Percentiles rank a stretch among this genome's conserved stretches.
phyloP scores from a whole-genome alignment of 441 rosid genomes.

The Erysimum pusillum region DNA sequence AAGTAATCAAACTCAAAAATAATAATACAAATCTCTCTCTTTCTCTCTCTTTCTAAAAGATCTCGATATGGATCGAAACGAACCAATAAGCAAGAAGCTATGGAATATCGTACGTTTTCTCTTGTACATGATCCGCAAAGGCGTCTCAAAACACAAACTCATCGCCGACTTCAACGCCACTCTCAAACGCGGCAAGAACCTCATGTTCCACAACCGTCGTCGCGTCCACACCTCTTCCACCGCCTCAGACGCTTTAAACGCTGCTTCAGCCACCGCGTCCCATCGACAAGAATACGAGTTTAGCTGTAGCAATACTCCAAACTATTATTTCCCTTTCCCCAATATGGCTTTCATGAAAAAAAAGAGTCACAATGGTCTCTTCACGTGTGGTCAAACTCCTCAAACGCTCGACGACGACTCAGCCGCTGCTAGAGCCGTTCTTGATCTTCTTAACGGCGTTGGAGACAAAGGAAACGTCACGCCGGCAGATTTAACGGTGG shows the following conservation, averaged over 20 bases:
- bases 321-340: conserved; percentile 60
- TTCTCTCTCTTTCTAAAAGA: conserved; percentile 42
- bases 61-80: conserved; percentile 81
- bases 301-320: conserved; percentile 92
- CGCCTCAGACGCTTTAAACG: too few species aligned
- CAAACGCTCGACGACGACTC: too few species aligned
- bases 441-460: too few species aligned
- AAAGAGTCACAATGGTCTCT: conserved; percentile 58
- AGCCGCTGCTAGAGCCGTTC: too few species aligned
- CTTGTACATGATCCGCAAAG: conserved; percentile 75
- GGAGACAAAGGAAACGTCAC: too few species aligned
- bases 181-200: conserved; percentile 84
- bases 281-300: conserved; percentile 73
- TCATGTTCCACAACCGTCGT: conserved; percentile 69
- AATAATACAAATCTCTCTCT: conserved; percentile 35
- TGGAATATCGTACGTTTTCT: conserved; percentile 69
- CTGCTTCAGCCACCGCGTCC: conserved; percentile 33
- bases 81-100: conserved; percentile 61
- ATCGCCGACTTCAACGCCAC: conserved; percentile 71
- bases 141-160: conserved; percentile 72
- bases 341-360: conserved; percentile 55
- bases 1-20: conserved; percentile 12
- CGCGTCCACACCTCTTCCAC: too few species aligned
- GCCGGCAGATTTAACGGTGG: too few species aligned
- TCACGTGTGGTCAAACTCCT: conserved; percentile 69